Conservation (phyloP, 257 asterid genomes). For the Eustoma russellianum region DNA sequence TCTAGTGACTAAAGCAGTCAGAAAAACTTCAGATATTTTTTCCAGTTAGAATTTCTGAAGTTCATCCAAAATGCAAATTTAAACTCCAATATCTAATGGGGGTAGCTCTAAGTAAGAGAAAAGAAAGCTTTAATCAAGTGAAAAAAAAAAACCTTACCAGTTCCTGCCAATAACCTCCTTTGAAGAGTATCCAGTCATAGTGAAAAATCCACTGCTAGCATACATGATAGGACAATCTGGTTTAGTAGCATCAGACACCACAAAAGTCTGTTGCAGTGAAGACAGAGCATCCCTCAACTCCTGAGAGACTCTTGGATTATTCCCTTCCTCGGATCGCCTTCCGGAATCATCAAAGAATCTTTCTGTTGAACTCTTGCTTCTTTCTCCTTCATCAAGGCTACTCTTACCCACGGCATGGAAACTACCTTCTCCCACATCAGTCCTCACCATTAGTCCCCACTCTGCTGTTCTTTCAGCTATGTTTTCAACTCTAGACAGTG, state of each 20-base stretch:
- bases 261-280: conserved; percentile 93
- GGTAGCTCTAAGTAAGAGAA: no score
- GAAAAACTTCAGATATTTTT: no score
- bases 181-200: conserved; percentile 82
- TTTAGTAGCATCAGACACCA: conserved; percentile 93
- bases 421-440: conserved; percentile 56
- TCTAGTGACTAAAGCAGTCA: no score
- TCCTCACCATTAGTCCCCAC: conserved; percentile 69
- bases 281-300: conserved; percentile 89
- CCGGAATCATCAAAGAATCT: conserved; percentile 32
- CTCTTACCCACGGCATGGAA: conserved; percentile 31
- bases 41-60: no score
- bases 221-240: conserved; percentile 88
- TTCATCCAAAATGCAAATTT: no score
- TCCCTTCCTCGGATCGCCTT: conserved; percentile 46
- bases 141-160: conserved; percentile 44
- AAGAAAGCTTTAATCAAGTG: neutral
- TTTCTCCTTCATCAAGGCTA: conserved; percentile 43
- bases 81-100: no score
- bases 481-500: conserved; percentile 19
- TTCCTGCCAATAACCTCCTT: conserved; percentile 80
- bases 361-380: conserved; percentile 35
- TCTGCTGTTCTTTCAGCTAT: conserved; percentile 68
- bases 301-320: conserved; percentile 79
- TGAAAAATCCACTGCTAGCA: conserved; percentile 91